phyloP scores from a whole-genome alignment of 2,329 filamentous ascomycete species.

The Apiospora kogelbergensis region DNA sequence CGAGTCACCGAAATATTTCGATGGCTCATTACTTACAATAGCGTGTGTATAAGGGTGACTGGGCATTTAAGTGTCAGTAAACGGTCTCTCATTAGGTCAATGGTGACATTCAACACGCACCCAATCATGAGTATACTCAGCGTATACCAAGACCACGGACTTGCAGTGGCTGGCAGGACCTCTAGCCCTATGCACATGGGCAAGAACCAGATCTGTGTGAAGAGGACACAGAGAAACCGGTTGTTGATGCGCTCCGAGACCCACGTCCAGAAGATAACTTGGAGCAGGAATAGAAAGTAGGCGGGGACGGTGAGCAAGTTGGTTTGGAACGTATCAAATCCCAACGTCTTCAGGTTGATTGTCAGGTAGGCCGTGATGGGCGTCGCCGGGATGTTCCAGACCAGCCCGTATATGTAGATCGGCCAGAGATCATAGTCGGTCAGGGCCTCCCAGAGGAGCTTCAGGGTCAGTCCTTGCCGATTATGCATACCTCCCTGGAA shows the following conservation, averaged over 20 bases:
- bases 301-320: slow-evolving; percentile 58
- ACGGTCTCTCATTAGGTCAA: not conserved
- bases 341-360: slow-evolving; percentile 18
- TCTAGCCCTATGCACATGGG: slow-evolving; percentile 49
- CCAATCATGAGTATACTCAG: slow-evolving; percentile 44
- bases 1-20: no score
- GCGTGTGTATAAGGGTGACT: slow-evolving; percentile 41
- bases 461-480: slow-evolving; percentile 50
- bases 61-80: not conserved
- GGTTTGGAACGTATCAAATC: slow-evolving; percentile 20
- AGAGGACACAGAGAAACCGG: slow-evolving; percentile 26
- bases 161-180: slow-evolving; percentile 33
- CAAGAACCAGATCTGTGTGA: slow-evolving; percentile 51
- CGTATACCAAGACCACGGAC: slow-evolving; percentile 47
- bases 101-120: slow-evolving; percentile 22
- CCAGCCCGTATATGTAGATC: slow-evolving; percentile 46
- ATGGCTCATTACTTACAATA: slow-evolving; percentile 27
- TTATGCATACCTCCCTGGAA: slow-evolving; percentile 55
- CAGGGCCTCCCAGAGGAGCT: slow-evolving; percentile 47
- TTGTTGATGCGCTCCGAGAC: slow-evolving; percentile 44
- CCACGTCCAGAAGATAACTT: slow-evolving; percentile 43
- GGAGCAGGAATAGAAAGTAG: slow-evolving; percentile 37
- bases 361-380: slow-evolving; percentile 22
- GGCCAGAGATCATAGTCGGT: slow-evolving; percentile 60
- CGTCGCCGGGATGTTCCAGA: slow-evolving; percentile 25